Evolutionary conservation across 2,329 filamentous ascomycete genomes (phyloP), one percentile per base, ranked within the genome.

Genomic region (Xylariaceae sp.): DNA sequence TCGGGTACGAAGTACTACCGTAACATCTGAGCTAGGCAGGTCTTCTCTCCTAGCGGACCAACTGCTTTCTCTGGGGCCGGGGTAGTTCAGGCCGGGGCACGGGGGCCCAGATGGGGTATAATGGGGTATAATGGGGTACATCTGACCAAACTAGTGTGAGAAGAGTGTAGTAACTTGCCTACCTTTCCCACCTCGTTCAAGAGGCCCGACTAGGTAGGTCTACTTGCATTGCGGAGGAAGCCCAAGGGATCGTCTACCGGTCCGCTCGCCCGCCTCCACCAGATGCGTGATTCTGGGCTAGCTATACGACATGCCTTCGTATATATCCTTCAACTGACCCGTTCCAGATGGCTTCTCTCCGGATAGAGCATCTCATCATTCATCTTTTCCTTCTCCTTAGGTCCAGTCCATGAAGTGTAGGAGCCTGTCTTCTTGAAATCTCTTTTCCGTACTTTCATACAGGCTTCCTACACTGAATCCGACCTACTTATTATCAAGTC

Each of bases 231-330:
- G 59, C 60, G 48, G 51, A 62, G 47, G 60, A 60, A 62, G 52
- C 54, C 57, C 57, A 64, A 64, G 59, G 49, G 35, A 51, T 57
- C 59, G 61, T 62, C 64, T 65, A 62, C 66, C 69, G 69, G 67
- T 70, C 69, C 69, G 69, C 60, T 69, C 60, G 69, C 62, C 69
- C 69, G 69, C 53, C 56, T 55, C 57, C 37, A 42, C 37, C 37
- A 42, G 54, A 64, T 52, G 64, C 57, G 56, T 57, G 63, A 55
- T 56, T 51, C 51, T 49, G 57, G 60, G 55, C 55, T 39, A 51
- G 8, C 49, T 6, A 51, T 51, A 15, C 13, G 9, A 9, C 35
- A 58, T 62, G 58, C n/a, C 47, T 59, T 59, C 55, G 57, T 59
- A 65, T 71, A 69, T 69, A 70, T 71, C 58, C 64, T 56, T 55